Evolutionary conservation across 768 basidiomycete genomes (phyloP), one percentile per base, ranked within the genome.

Genomic region (Tricholoma sp.): DNA sequence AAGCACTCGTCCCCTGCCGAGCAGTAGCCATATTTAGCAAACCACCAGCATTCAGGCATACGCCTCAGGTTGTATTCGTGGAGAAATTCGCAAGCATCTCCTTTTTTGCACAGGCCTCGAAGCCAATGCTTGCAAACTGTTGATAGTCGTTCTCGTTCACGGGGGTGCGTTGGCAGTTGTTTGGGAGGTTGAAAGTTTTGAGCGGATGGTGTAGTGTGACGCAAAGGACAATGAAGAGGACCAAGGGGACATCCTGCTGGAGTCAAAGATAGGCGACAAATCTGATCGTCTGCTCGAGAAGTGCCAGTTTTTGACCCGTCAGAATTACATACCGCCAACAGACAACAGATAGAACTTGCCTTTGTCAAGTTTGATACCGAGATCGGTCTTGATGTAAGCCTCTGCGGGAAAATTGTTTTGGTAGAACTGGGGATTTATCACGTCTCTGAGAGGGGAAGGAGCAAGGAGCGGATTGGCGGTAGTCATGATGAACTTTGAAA

Each of bases 1-100:
- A 99, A 77, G 69, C 97, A 99, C 71, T 98, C 95, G 63, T 96
- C 94, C 55, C 97, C 96, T 17, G 94, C 88, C 24, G 92, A 91
- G 70, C 97, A 98, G 71, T 94, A 98, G 13, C 97, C 97, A 65
- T 94, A 95, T 71, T 96, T 97, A 52, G 92, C 92, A 70, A 86
- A 98, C 94, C 94, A 98, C 88, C 94, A 97, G 66, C 97, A 98
- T 69, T 98, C 93, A 6, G 97, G 97, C 95, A 98, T 98, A 58
- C 92, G 88, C 57, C 97, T 77, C 51, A 99, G 80, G 69, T 98
- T 97, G 77, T 98, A 99, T 75, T 98, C 97, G 73, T 99, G 97
- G 68, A 98, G 80, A 72, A 98, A 99, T 74, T 98, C 97, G 75
- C 97, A 99, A 24, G 89, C 88, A 67, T 95, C 91, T 53, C 94